Conservation (phyloP, 108 stramenopile species). For the Pseudonitzschia multiseries region DNA sequence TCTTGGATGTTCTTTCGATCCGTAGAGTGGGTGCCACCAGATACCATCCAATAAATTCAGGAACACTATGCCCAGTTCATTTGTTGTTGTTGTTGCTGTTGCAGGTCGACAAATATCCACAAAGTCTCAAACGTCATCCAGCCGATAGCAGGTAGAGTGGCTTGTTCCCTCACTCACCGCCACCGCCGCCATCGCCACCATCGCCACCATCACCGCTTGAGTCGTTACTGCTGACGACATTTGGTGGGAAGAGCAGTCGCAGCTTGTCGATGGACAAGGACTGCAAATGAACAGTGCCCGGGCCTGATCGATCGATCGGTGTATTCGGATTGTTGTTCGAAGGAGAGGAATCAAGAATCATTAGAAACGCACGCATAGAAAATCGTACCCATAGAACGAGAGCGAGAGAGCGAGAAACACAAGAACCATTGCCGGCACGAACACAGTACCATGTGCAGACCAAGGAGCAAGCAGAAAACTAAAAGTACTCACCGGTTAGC, state of each 20-base stretch:
- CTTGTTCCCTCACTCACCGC: not conserved
- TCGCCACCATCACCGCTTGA: conserved; percentile 28
- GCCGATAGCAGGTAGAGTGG: no score
- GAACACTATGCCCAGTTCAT: no score
- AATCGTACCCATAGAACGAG: no score
- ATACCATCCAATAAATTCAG: no score
- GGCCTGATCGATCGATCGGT: not conserved
- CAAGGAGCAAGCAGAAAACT: not conserved
- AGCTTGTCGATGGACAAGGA: conserved; percentile 57
- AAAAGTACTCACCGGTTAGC: conserved; percentile 18
- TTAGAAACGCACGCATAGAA: conserved; percentile 1
- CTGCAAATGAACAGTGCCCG: conserved; percentile 58
- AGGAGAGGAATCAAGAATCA: not conserved
- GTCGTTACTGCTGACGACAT: conserved; percentile 16
- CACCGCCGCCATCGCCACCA: conserved; percentile 3
- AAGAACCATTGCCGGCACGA: not conserved
- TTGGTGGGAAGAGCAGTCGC: conserved; percentile 49
- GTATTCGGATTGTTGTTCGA: not conserved
- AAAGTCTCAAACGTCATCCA: no score
- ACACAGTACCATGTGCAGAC: not conserved
- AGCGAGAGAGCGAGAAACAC: not conserved
- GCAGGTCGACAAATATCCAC: no score
- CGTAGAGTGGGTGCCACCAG: no score
- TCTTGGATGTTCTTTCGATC: no score
- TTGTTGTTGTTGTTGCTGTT: no score